Evolutionary conservation across 2,329 filamentous ascomycete genomes (phyloP).

Genomic region (Drechslera avenae): DNA sequence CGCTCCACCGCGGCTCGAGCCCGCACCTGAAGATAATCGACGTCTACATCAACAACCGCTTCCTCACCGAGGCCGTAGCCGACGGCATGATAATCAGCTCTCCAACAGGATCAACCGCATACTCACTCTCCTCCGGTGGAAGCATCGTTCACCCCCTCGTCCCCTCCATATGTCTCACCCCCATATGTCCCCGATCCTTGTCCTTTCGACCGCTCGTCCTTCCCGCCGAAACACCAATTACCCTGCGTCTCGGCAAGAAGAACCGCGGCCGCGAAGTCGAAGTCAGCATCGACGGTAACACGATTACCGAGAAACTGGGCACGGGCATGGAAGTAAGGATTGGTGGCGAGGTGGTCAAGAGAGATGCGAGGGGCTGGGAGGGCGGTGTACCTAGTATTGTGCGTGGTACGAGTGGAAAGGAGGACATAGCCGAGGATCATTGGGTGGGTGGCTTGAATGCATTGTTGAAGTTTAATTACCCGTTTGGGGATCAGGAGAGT

Average conservation of each 20-base stretch:
- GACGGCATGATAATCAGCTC: slow-evolving; percentile 95
- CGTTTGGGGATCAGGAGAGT: slow-evolving; percentile 70
- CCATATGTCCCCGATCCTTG: slow-evolving; percentile 89
- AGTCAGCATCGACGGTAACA: slow-evolving; percentile 56
- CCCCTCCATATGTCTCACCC: slow-evolving; percentile 84
- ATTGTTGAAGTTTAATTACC: slow-evolving; percentile 95
- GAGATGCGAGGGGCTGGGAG: slow-evolving; percentile 58
- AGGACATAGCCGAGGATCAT: slow-evolving; percentile 72
- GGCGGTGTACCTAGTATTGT: slow-evolving; percentile 94
- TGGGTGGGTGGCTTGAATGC: slow-evolving; percentile 97
- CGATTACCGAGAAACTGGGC: slow-evolving; percentile 50
- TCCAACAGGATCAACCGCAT: slow-evolving; percentile 93
- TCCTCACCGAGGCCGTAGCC: slow-evolving; percentile 90
- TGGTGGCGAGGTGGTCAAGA: slow-evolving; percentile 76
- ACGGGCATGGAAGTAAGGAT: slow-evolving; percentile 75
- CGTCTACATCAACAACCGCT: slow-evolving; percentile 85
- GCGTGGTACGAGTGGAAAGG: slow-evolving; percentile 55
- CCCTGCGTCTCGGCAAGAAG: slow-evolving; percentile 74
- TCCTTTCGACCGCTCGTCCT: slow-evolving; percentile 91
- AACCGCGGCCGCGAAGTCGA: slow-evolving; percentile 57
- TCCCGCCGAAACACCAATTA: slow-evolving; percentile 82
- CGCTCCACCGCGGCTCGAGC: slow-evolving; percentile 87
- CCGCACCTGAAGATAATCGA: slow-evolving; percentile 92
- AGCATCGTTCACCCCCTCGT: slow-evolving; percentile 94
- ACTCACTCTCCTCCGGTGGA: slow-evolving; percentile 89